Base-by-base conservation (phyloP, 805 yeast genomes). In the Candida ortonii region DNA sequence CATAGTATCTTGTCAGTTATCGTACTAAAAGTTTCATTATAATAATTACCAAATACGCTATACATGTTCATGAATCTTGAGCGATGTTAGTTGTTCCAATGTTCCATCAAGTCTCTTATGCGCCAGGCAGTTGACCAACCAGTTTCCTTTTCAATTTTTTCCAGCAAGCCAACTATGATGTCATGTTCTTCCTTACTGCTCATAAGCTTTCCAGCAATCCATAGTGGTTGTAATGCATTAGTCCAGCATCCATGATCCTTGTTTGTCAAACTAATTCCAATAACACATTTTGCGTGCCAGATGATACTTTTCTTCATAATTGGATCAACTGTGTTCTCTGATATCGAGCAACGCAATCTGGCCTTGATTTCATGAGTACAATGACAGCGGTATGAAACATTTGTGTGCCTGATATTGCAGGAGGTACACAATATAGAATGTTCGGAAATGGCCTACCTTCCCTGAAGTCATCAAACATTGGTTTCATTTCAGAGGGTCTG, bases 351-450 rank as follows among this genome's bases (percentile, higher is more conserved):
- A 41, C 28, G 25, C 8, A 47, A 28, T 13, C 70, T 46, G 7
- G 71, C 69, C 36, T 64, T 67, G 34, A 63, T 27, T 64, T 67
- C 42, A 61, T 52, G 44, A 67, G 36, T 17, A 65, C 30, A n/a
- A 67, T 67, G 25, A 59, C 52, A 1, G 69, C 64, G 57, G 60
- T 64, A 38, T 66, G 71, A 34, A 58, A 65, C 38, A 65, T 38
- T 30, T 65, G 69, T 34, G 64, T 64, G 2, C 65, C 64, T 3
- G 67, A 61, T 6, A 63, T 60, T 0, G 70, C 67, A 1, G 70
- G 65, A 1, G 65, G 65, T 35, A 65, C 65, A 18, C 61, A 56
- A 34, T 53, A 66, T 5, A 66, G 40, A 10, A 65, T 45, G 19
- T 55, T 59, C 2, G 71, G 69, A 33, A 67, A 67, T 20, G 47